These are phyloP conservation scores for Malus domestica DNA, from an alignment of 306 rosid genomes.

Conservation along the genomic window DNA sequence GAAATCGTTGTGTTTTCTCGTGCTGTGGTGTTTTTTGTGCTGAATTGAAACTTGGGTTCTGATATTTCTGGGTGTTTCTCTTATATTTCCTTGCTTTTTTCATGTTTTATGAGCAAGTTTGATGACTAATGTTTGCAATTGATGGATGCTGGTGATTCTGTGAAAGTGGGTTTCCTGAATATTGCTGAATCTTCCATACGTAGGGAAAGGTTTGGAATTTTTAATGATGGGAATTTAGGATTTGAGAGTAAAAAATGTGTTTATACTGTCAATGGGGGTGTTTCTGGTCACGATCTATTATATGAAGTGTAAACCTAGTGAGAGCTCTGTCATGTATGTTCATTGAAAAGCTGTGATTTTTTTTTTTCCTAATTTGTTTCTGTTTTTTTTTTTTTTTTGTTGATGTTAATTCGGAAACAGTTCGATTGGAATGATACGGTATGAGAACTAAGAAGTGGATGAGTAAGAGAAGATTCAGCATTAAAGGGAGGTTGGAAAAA, in stretches of 20 bases:
- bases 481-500: constrained; percentile 36
- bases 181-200: not conserved
- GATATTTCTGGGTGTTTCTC: constrained; percentile 6
- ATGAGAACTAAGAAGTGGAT: constrained; percentile 58
- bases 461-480: constrained; percentile 25
- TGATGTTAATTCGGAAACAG: constrained; percentile 31
- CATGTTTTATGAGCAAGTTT: constrained; percentile 22
- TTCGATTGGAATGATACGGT: constrained; percentile 37
- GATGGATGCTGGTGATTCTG: constrained; percentile 7
- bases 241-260: not conserved
- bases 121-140: not conserved
- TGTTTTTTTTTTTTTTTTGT: not conserved
- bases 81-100: not conserved
- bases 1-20: constrained; percentile 26
- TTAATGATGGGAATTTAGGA: constrained; percentile 6
- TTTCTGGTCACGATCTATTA: not conserved
- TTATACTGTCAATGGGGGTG: not conserved
- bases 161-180: constrained; percentile 10
- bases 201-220: not conserved
- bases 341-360: constrained; percentile 11
- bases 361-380: not conserved
- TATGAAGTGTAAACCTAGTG: not conserved
- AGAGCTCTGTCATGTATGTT: constrained; percentile 2
- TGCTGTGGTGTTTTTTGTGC: constrained; percentile 21
- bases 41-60: constrained; percentile 28